Percentiles rank a stretch among this genome's conserved stretches.
Evolutionary conservation across 176 grass and related monocot genomes (phyloP).

Genomic region (Oryza meyeriana): DNA sequence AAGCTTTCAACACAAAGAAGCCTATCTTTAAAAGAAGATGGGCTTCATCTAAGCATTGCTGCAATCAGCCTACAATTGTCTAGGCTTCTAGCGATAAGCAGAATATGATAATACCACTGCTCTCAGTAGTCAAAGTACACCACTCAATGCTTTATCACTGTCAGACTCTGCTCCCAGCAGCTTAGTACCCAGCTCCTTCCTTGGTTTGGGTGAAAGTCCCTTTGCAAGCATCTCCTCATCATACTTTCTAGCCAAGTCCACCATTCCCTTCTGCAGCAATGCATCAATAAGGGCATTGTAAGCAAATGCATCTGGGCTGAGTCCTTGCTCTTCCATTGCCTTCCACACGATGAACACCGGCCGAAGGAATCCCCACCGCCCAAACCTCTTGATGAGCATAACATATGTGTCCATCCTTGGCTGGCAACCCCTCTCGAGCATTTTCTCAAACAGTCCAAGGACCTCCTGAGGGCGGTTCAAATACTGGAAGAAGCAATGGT

Average conservation of each 20-base stretch:
- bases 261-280: constrained; percentile 77
- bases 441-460: constrained; percentile 80
- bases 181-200: constrained; percentile 61
- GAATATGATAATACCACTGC: neutral
- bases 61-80: neutral
- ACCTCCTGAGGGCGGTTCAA: constrained; percentile 72
- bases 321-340: constrained; percentile 69
- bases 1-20: neutral
- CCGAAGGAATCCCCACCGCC: constrained; percentile 89
- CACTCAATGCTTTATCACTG: constrained; percentile 37
- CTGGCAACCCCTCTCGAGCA: constrained; percentile 53
- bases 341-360: constrained; percentile 74
- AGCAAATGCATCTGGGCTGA: constrained; percentile 75
- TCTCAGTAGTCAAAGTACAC: constrained; percentile 34
- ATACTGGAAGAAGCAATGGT: constrained; percentile 94
- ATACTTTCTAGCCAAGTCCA: constrained; percentile 82
- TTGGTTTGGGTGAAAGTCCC: constrained; percentile 80
- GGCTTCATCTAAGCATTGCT: neutral
- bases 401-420: constrained; percentile 95
- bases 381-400: constrained; percentile 92
- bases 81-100: neutral
- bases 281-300: constrained; percentile 84
- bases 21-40: neutral
- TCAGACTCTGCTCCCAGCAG: constrained; percentile 29
- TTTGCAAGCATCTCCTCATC: constrained; percentile 77